A percentile compares a stretch with the other conserved stretches of the same genome.
Conservation (phyloP, 2,329 filamentous ascomycete species). For the Colletotrichum sidae region DNA sequence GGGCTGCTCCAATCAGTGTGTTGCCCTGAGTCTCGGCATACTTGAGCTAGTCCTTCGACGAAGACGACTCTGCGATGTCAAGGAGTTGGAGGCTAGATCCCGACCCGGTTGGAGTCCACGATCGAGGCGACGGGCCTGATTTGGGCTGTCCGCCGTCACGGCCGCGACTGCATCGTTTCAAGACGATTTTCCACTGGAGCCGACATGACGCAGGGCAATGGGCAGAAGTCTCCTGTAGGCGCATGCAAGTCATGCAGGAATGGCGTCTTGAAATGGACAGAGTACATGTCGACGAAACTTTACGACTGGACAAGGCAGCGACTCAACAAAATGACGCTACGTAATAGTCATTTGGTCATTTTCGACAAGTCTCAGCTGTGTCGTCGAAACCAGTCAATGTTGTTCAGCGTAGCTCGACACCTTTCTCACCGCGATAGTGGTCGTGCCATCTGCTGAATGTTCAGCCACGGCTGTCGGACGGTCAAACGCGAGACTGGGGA, state of each 20-base stretch:
- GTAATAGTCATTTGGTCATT: constrained; percentile 17
- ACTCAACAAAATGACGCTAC: constrained; percentile 22
- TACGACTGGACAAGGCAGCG: constrained; percentile 16
- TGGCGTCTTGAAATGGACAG: background rate
- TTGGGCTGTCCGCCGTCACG: constrained; percentile 23
- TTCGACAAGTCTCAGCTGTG: constrained; percentile 28
- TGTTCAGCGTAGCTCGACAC: too few species aligned
- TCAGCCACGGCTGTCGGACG: too few species aligned
- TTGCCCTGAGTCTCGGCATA: constrained; percentile 32
- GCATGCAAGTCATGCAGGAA: constrained; percentile 35
- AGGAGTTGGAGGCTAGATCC: constrained; percentile 16
- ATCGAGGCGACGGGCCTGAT: constrained; percentile 1
- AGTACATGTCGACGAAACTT: constrained; percentile 5
- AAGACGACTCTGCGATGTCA: constrained; percentile 6
- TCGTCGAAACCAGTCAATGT: background rate
- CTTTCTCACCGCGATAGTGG: too few species aligned
- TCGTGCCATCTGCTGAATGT: too few species aligned
- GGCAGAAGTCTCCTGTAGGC: constrained; percentile 31
- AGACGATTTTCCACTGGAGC: constrained; percentile 31
- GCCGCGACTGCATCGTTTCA: constrained; percentile 37
- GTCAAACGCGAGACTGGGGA: too few species aligned
- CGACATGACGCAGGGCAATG: constrained; percentile 33
- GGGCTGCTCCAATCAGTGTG: constrained; percentile 30
- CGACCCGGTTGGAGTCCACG: constrained; percentile 8
- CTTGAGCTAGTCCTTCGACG: constrained; percentile 17